Evolutionary conservation across 176 grass and related monocot species (phyloP), one percentile per base, ranked within the genome.

Genomic region (Avena insularis): DNA sequence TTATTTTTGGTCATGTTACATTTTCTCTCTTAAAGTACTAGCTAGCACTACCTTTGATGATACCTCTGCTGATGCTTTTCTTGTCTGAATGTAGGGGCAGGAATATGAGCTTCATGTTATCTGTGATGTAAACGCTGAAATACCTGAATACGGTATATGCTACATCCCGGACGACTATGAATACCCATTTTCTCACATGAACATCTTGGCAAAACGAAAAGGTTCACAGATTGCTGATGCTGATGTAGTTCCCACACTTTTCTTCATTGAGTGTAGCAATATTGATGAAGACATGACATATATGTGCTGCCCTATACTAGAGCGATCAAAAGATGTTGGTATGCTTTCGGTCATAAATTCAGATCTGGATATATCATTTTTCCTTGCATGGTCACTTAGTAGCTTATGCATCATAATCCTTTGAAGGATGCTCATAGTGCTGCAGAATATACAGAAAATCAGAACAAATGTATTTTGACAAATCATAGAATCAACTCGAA

Each of bases 251-350:
- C 86, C 79, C 61, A 55, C 16, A 1, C 13, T 75, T 15, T 81
- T 81, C 20, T 87, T 87, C 74, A 70, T 48, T 19, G 29, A 87
- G 45, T 82, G 79, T 55, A 47, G 29, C 56, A 75, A 87, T 15
- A 12, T 53, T 19, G 20, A 63, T 33, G 51, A 72, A 63, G 20
- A 6, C 14, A 74, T 43, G 65, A 1, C 65, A 38, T 38, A 15
- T 69, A 17, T 69, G 33, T 69, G 65, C 65, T 69, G 15, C 33
- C 31, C 65, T 69, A 38, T 69, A 8, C 35, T 67, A 36, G 65
- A 69, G 13, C 65, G 15, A 36, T 69, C 65, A 69, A 69, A 69
- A 69, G 31, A 69, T 69, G 66, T 16, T 40, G 66, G 66, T 70
- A 70, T 40, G 66, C 16, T 70, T 16, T 68, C 29, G 11, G 1